Conservation (phyloP, 768 basidiomycete species). For the Termitomyces sp. region DNA sequence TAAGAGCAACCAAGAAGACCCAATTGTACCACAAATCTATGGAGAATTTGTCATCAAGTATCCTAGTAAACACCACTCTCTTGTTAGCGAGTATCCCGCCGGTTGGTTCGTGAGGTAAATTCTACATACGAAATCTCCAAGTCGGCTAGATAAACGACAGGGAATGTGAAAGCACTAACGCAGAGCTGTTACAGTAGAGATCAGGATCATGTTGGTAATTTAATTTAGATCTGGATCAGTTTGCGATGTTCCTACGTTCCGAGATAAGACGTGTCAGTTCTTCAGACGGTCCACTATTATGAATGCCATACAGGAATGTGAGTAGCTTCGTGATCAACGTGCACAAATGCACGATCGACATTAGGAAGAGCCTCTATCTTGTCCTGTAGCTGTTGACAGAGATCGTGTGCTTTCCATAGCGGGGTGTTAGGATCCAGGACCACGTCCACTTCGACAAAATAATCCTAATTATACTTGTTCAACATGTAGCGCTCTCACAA, state of each 20-base stretch:
- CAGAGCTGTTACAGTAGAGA: too few relatives aligned
- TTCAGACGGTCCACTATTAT: neutral
- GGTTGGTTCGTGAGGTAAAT: neutral
- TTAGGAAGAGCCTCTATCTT: slow-evolving; percentile 87
- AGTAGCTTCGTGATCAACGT: slow-evolving; percentile 92
- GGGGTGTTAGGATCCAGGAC: slow-evolving; percentile 90
- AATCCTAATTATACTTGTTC: slow-evolving; percentile 45
- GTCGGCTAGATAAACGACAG: neutral
- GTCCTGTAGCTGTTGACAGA: slow-evolving; percentile 82
- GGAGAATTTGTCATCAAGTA: neutral
- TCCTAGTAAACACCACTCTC: neutral
- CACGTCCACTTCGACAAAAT: slow-evolving; percentile 94
- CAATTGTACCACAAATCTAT: neutral
- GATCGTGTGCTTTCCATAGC: slow-evolving; percentile 83
- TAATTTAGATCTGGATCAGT: slow-evolving; percentile 12
- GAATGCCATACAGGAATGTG: slow-evolving; percentile 48
- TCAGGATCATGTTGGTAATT: neutral
- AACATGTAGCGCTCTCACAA: neutral
- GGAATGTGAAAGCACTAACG: neutral
- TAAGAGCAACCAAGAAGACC: neutral
- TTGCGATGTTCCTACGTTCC: slow-evolving; percentile 47
- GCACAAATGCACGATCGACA: slow-evolving; percentile 91
- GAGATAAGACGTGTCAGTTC: slow-evolving; percentile 1
- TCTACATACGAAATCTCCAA: neutral
- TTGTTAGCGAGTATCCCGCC: neutral